These are phyloP conservation scores for Volvariella volvacea DNA, from an alignment of 1,284 basidiomycete genomes.

Conservation along the genomic window DNA sequence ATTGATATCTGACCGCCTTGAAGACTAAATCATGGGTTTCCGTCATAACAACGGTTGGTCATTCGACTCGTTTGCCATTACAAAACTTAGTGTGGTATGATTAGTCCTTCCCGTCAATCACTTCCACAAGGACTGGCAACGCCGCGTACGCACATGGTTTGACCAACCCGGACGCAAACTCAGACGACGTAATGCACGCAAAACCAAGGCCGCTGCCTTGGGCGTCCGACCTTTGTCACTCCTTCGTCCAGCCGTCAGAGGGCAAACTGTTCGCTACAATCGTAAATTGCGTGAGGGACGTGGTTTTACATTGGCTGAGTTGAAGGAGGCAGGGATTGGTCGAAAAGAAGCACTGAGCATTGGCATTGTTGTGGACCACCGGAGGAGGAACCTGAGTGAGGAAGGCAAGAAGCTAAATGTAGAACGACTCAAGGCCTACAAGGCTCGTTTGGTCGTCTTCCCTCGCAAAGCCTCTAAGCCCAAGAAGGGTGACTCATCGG, in stretches of 20 bases:
- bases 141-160: conserved; percentile 95
- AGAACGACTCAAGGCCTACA: conserved; percentile 93
- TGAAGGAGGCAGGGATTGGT: conserved; percentile 95
- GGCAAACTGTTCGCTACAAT: conserved; percentile 98
- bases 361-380: conserved; percentile 96
- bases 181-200: conserved; percentile 89
- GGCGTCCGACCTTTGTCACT: conserved; percentile 90
- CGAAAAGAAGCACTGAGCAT: conserved; percentile 92
- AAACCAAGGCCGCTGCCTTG: conserved; percentile 86
- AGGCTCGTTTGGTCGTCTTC: conserved; percentile 84
- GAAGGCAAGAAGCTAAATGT: conserved; percentile 97
- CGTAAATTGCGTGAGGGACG: conserved; percentile 95
- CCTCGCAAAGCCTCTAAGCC: conserved; percentile 94
- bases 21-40: conserved; percentile 65
- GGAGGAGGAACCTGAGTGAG: conserved; percentile 95
- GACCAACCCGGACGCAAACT: conserved; percentile 99
- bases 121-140: conserved; percentile 99
- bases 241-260: conserved; percentile 96
- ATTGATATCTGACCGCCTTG: not conserved
- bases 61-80: no score
- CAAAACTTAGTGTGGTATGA: not conserved
- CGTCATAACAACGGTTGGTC: conserved; percentile 72
- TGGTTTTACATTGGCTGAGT: conserved; percentile 92
- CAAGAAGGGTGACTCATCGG: conserved; percentile 90
- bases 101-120: conserved; percentile 88